Evolutionary conservation across 2,329 filamentous ascomycete species (phyloP).

Genomic region (Epichloe aotearoae): DNA sequence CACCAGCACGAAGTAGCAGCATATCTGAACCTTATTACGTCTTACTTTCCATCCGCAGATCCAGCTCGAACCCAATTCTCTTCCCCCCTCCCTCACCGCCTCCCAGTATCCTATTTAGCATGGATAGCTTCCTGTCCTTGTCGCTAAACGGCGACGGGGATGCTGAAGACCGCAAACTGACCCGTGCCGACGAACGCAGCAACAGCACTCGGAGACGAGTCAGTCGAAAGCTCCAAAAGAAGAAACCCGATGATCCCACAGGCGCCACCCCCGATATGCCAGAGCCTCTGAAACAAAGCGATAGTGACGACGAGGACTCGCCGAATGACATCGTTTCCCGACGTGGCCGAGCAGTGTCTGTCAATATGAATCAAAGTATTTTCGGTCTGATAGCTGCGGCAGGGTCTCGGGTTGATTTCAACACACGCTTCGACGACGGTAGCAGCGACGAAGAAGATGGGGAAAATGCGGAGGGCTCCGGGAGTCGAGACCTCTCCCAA

Average conservation of each 20-base stretch:
- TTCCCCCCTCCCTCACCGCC: not conserved
- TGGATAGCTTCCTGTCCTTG: not conserved
- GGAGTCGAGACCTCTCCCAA: conserved; percentile 30
- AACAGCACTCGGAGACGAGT: conserved; percentile 25
- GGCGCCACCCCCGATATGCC: conserved; percentile 32
- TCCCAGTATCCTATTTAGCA: not conserved
- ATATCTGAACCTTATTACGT: not conserved
- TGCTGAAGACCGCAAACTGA: conserved; percentile 4
- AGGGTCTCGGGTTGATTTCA: conserved; percentile 70
- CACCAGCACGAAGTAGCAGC: not conserved
- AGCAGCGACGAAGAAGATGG: conserved; percentile 72
- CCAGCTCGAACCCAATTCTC: not conserved
- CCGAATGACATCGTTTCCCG: conserved; percentile 25
- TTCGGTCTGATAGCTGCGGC: conserved; percentile 87
- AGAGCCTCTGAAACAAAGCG: conserved; percentile 37
- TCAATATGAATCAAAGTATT: conserved; percentile 86
- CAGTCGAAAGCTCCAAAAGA: conserved; percentile 32
- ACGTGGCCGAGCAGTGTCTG: conserved; percentile 35
- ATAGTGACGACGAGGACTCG: conserved; percentile 34
- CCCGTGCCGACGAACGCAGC: conserved; percentile 20
- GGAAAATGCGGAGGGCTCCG: conserved; percentile 25
- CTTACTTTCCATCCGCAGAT: not conserved
- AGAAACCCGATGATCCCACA: conserved; percentile 24
- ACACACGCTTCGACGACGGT: conserved; percentile 62
- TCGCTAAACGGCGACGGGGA: conserved; percentile 1